phyloP scores from a whole-genome alignment of 768 basidiomycete genomes.

The Termitomyces sp. region DNA sequence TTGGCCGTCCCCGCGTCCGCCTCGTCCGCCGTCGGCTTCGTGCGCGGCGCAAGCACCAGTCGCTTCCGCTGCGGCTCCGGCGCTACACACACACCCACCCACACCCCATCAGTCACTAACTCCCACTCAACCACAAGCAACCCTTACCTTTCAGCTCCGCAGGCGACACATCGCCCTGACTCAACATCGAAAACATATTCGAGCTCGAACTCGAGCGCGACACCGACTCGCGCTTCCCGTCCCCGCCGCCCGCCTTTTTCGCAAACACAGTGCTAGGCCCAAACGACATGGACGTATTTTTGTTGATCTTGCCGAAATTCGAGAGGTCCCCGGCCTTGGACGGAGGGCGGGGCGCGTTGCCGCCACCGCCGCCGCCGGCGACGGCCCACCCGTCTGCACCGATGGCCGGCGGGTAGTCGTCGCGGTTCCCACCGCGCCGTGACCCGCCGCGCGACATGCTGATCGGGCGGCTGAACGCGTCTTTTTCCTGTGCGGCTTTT shows the following conservation, averaged over 20 bases:
- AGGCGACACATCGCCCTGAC: slow-evolving; percentile 50
- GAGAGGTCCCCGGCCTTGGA: slow-evolving; percentile 83
- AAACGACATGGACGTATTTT: slow-evolving; percentile 62
- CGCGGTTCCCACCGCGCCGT: slow-evolving; percentile 77
- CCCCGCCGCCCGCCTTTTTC: slow-evolving; percentile 46
- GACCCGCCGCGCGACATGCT: slow-evolving; percentile 92
- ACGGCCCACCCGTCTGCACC: slow-evolving; percentile 87
- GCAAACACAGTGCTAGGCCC: slow-evolving; percentile 84
- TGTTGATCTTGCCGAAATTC: slow-evolving; percentile 83
- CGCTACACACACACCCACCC: not conserved
- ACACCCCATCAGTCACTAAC: slow-evolving; percentile 22
- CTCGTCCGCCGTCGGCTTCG: slow-evolving; percentile 7
- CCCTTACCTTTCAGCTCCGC: slow-evolving; percentile 49
- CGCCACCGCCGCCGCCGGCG: slow-evolving; percentile 37
- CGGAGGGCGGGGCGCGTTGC: slow-evolving; percentile 45
- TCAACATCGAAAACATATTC: slow-evolving; percentile 89
- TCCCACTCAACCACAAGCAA: not conserved
- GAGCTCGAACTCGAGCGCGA: slow-evolving; percentile 75
- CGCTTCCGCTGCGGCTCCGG: not conserved
- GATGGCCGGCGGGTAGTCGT: slow-evolving; percentile 46
- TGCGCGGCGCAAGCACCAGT: not conserved
- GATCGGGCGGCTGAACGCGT: slow-evolving; percentile 52
- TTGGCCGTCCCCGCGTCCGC: slow-evolving; percentile 28
- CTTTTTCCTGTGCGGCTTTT: slow-evolving; percentile 61
- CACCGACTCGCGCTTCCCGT: slow-evolving; percentile 60